These are phyloP conservation scores for Fusarium pininemorale DNA, from an alignment of 2,329 filamentous ascomycete species.

Conservation along the genomic window DNA sequence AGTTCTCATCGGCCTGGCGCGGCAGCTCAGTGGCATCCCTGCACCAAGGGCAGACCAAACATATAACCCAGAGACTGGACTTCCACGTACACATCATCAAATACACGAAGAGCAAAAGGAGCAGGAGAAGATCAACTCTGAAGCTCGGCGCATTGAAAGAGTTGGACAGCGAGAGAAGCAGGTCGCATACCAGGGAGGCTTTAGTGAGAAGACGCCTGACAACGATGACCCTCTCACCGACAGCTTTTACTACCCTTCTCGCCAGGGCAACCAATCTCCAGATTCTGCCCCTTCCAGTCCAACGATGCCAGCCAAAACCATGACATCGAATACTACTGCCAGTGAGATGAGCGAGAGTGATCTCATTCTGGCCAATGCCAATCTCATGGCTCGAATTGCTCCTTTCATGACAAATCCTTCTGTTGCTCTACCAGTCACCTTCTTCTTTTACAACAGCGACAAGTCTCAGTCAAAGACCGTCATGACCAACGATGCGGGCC, in stretches of 20 bases:
- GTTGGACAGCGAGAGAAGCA: constrained; percentile 77
- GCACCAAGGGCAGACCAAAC: constrained; percentile 62
- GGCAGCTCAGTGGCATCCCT: constrained; percentile 87
- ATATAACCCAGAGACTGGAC: constrained; percentile 31
- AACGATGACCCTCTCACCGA: constrained; percentile 50
- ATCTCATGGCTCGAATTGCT: constrained; percentile 85
- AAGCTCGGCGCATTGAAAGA: constrained; percentile 80
- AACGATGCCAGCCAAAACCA: constrained; percentile 49
- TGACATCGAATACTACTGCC: constrained; percentile 42
- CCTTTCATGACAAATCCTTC: constrained; percentile 91
- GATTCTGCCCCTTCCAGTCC: constrained; percentile 57
- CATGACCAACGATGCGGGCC: constrained; percentile 85
- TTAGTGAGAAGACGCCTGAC: constrained; percentile 72
- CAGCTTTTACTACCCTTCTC: constrained; percentile 43
- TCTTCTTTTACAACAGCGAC: constrained; percentile 93
- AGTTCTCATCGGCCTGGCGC: constrained; percentile 84
- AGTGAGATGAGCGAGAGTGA: constrained; percentile 79
- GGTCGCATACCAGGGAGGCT: constrained; percentile 74
- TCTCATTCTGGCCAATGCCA: constrained; percentile 80
- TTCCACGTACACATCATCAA: constrained; percentile 39
- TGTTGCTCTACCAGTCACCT: constrained; percentile 79
- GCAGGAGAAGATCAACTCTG: constrained; percentile 73
- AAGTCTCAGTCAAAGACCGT: constrained; percentile 86
- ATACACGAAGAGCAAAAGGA: constrained; percentile 60
- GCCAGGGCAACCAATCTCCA: constrained; percentile 49